Percentiles rank a stretch among this genome's conserved stretches.
Evolutionary conservation across 1,284 basidiomycete species (phyloP).

Genomic region (Papiliotrema terrestris): DNA sequence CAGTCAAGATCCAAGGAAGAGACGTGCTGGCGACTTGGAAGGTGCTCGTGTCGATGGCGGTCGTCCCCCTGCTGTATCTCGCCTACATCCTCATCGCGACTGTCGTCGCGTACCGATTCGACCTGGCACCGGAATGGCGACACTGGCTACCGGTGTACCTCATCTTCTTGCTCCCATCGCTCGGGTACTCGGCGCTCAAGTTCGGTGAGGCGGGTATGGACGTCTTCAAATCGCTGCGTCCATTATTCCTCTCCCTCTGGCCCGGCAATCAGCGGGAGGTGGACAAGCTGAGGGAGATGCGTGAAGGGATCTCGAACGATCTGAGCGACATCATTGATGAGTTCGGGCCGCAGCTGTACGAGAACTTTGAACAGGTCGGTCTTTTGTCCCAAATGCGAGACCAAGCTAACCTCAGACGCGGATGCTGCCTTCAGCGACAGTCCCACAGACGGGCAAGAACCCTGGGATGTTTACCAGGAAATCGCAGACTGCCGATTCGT

Average conservation of each 20-base stretch:
- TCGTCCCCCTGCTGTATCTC: slow-evolving; percentile 82
- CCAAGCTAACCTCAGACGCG: slow-evolving; percentile 57
- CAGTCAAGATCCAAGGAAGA: slow-evolving; percentile 89
- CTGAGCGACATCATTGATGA: slow-evolving; percentile 80
- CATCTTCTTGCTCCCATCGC: slow-evolving; percentile 72
- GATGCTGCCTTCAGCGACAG: slow-evolving; percentile 76
- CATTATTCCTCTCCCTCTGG: slow-evolving; percentile 82
- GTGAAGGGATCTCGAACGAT: slow-evolving; percentile 77
- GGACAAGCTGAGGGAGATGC: slow-evolving; percentile 72
- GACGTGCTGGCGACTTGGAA: slow-evolving; percentile 99
- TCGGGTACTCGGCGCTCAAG: slow-evolving; percentile 92
- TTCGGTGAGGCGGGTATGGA: slow-evolving; percentile 99
- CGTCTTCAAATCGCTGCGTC: slow-evolving; percentile 91
- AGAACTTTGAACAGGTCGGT: slow-evolving; percentile 78
- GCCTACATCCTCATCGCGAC: slow-evolving; percentile 81
- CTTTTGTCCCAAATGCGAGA: not conserved
- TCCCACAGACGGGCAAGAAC: slow-evolving; percentile 60
- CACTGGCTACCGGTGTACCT: slow-evolving; percentile 78
- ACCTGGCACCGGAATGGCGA: slow-evolving; percentile 59
- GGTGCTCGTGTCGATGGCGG: slow-evolving; percentile 86
- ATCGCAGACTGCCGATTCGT: slow-evolving; percentile 33
- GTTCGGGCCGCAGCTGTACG: slow-evolving; percentile 78
- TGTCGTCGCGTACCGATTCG: slow-evolving; percentile 66
- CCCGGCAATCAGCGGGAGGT: slow-evolving; percentile 88
- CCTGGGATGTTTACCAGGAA: slow-evolving; percentile 34